Conservation (phyloP, 306 rosid species). For the Cicer bijugum region DNA sequence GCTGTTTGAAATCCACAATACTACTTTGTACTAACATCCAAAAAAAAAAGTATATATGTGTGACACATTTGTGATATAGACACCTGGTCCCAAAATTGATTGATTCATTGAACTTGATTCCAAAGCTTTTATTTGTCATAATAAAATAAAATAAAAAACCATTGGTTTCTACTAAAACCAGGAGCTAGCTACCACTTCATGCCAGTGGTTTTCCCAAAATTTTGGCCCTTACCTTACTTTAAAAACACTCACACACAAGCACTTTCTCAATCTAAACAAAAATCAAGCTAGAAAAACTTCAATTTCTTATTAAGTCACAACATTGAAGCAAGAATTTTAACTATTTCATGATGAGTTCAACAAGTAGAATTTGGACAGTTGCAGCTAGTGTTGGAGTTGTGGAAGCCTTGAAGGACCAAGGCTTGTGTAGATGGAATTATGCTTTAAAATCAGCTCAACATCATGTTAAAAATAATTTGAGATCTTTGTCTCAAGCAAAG, state of each 20-base stretch:
- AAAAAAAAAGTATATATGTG: neutral
- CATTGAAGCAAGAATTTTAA: neutral
- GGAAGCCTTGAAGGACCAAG: constrained; percentile 63
- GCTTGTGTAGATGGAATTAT: constrained; percentile 57
- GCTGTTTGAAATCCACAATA: too few relatives aligned
- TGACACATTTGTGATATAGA: constrained; percentile 2
- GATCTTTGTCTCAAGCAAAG: constrained; percentile 49
- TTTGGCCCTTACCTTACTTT: constrained; percentile 35
- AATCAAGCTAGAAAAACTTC: neutral
- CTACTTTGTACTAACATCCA: neutral
- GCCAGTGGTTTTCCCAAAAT: constrained; percentile 41
- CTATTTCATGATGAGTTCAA: constrained; percentile 39
- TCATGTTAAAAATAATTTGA: constrained; percentile 47
- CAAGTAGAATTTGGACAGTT: constrained; percentile 45
- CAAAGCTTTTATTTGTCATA: neutral
- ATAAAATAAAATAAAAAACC: neutral
- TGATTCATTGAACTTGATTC: constrained; percentile 10
- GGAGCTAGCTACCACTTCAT: neutral
- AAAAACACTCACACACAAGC: neutral
- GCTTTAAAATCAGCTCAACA: constrained; percentile 49
- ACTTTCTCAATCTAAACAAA: constrained; percentile 32
- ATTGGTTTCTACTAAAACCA: constrained; percentile 43
- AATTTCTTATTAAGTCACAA: neutral
- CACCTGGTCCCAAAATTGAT: constrained; percentile 35
- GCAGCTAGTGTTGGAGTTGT: constrained; percentile 53